phyloP scores from a whole-genome alignment of 2,329 filamentous ascomycete genomes.

The Calonectria pseudoturangicola region DNA sequence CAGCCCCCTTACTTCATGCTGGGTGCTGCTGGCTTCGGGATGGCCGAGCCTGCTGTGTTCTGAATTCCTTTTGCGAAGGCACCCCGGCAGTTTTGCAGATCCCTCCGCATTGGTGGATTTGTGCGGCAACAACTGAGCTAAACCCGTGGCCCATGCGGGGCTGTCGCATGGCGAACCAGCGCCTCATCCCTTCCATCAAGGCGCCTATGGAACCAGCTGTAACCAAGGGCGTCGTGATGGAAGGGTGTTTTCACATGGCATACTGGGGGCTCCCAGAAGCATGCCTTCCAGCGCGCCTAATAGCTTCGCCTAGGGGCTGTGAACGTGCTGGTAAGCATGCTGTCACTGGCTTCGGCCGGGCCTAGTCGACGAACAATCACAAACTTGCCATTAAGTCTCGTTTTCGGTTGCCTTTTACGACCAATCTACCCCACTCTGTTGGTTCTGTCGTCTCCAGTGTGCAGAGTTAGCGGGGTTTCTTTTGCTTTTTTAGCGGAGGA shows the following conservation, averaged over 20 bases:
- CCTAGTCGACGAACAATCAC: background rate
- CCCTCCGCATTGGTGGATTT: background rate
- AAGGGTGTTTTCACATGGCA: too few relatives aligned
- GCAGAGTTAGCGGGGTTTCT: background rate
- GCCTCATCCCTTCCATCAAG: too few relatives aligned
- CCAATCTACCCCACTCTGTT: background rate
- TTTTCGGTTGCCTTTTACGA: background rate
- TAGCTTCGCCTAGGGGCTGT: background rate
- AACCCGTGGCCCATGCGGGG: background rate
- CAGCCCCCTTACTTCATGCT: background rate
- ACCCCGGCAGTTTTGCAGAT: constrained; percentile 15
- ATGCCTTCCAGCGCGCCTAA: background rate
- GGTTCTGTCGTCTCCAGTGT: background rate
- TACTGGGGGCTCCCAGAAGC: background rate
- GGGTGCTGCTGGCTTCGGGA: background rate
- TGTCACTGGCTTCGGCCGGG: background rate
- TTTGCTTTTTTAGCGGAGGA: background rate
- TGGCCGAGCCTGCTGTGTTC: background rate
- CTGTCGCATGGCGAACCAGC: background rate
- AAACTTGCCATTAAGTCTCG: background rate
- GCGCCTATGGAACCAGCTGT: too few relatives aligned
- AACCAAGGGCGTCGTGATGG: too few relatives aligned
- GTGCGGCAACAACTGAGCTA: background rate
- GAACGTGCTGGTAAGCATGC: background rate
- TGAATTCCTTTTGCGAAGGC: background rate